Evolutionary conservation across 1,284 basidiomycete genomes (phyloP), one percentile per base, ranked within the genome.

Genomic region (Boletus sp.): DNA sequence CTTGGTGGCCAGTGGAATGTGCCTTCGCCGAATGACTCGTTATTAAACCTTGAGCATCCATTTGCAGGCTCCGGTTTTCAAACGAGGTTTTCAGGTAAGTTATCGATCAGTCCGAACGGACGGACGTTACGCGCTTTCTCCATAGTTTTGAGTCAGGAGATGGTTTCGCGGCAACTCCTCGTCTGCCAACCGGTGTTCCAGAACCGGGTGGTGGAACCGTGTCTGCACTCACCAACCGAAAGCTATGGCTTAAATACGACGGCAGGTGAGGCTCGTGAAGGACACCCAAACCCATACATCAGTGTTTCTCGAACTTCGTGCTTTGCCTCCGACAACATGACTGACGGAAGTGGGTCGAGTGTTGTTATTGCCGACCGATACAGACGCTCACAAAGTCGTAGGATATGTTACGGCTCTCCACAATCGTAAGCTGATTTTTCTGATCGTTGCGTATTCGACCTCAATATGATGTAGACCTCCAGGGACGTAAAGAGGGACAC

Each of bases 341-440:
- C 14, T 13, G 8, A 32, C 13, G 58, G 62, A 51, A 47, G 64
- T 65, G 10, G 14, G 64, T 58, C 30, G 9, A 27, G 19, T 16
- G 19, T 27, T 4, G 5, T 32, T 13, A 14, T 37, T 29, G 0
- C 46, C 32, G 3, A n/a, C 10, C 14, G 6, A 7, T 9, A 29
- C 6, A 33, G 22, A 27, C 20, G 41, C 53, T 66, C 17, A 64
- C 33, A 17, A 22, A n/a, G 8, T 8, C 46, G 3, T 53, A 77
- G 76, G 61, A 50, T 68, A 68, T 54, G 56, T 71, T 41, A 77
- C 77, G 5, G 58, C 59, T 16, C 66, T 83, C 43, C 66, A 83
- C 61, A 83, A 83, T 60, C 68, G 81, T 75, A 51, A 58, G 75
- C 33, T 16, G 4, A 43, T 39, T 45, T 46, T 38, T 43, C 33